Evolutionary conservation across 129 eudicot species (phyloP), one percentile per base, ranked within the genome.

Genomic region (Flaveria robusta): DNA sequence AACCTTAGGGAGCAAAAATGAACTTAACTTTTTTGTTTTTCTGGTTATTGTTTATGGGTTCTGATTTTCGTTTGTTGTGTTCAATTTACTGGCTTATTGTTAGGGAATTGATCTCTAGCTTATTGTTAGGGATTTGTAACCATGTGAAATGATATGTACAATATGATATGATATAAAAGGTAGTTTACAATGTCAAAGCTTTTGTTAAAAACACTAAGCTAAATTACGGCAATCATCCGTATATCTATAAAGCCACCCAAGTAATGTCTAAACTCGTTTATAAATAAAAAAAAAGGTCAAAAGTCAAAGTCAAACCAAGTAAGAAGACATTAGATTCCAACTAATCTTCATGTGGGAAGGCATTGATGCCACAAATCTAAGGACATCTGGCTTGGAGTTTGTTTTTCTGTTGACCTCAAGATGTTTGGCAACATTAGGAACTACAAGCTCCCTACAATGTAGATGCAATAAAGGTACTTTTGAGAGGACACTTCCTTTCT

Each of bases 321-420:
- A 93, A 65, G 98, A 93, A 22, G 97, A 90, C 98, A 93, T 93
- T 45, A 90, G 86, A 72, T 93, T 93, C 98, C 98, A 93, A 84
- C 97, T 93, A 74, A 93, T 93, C 83, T 90, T 90, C 98, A 93
- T 93, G 59, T 90, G 97, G 29, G 97, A 85, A 23, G 98, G 97
- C 97, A 93, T 88, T 24, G 96, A 55, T 24, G 96, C 98, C 59
- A 93, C 96, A 76, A 93, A 88, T 22, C 96, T 85, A 50, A 93
- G 87, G 46, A 93, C 77, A 82, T 93, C 91, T 18, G 89, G 83
- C 71, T 85, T 78, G 16, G 74, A 70, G 9, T 15, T 45, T 8
- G 14, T 79, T 49, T 18, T 20, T 19, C 74, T 75, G 58, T 79
- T 56, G 64, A 66, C 76, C 80, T 84, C 81, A 9, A 83, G 83